These are phyloP conservation scores for Microsporum ferrugineum DNA, from an alignment of 2,329 filamentous ascomycete species.

Conservation along the genomic window DNA sequence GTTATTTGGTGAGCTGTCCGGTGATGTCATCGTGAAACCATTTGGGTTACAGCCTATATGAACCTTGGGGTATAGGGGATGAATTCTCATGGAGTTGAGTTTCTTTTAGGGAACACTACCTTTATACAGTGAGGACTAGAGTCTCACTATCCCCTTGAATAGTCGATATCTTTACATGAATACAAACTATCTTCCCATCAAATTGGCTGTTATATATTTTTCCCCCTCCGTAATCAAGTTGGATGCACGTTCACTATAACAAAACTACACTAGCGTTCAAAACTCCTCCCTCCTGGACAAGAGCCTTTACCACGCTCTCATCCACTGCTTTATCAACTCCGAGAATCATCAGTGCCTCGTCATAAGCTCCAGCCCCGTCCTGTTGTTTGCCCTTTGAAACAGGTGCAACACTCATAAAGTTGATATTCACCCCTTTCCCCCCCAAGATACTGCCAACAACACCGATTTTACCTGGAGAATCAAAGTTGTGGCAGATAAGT, in stretches of 20 bases:
- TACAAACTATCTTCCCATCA: neutral
- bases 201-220: neutral
- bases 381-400: constrained; percentile 14
- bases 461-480: constrained; percentile 72
- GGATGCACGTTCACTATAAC: constrained; percentile 22
- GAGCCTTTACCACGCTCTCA: constrained; percentile 41
- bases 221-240: neutral
- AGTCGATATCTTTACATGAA: neutral
- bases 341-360: constrained; percentile 70
- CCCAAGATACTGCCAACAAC: constrained; percentile 62
- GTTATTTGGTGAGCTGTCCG: too few relatives aligned
- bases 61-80: too few relatives aligned
- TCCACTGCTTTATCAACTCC: constrained; percentile 58
- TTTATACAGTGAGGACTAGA: too few relatives aligned
- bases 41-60: too few relatives aligned
- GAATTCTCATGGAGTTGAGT: too few relatives aligned
- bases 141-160: too few relatives aligned
- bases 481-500: constrained; percentile 70
- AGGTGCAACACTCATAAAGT: constrained; percentile 63
- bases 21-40: too few relatives aligned
- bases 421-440: constrained; percentile 61
- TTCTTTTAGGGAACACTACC: too few relatives aligned
- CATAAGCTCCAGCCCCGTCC: neutral
- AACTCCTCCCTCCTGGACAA: constrained; percentile 42
- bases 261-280: constrained; percentile 44